Evolutionary conservation across 169 alveolate genomes (phyloP), one percentile per base, ranked within the genome.

Genomic region (Perkinsus olseni): DNA sequence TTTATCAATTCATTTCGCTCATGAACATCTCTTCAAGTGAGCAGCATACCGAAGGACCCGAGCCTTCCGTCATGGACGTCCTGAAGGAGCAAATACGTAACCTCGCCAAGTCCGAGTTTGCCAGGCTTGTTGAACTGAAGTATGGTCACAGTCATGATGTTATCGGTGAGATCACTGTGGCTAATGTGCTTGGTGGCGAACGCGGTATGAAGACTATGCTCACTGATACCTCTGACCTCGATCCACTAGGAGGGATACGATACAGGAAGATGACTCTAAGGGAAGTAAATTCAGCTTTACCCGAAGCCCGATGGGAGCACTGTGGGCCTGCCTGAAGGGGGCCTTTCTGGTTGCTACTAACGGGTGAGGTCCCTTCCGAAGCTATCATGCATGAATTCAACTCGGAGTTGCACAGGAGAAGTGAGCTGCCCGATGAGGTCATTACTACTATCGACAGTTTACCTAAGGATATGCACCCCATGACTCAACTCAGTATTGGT

Each of bases 281-380:
- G 82, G 97, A 98, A 94, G 92, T 97, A 40, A 94, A 96, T 92
- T 95, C 94, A 91, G 94, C 93, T n/a, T 93, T 98, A 39, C 99
- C 99, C 0, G 95, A 95, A 31, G 93, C 95, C 92, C 92, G 93
- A 48, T 97, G 96, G 37, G 96, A 96, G 39, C 95, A 95, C 62
- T 96, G 97, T 93, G 99, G 99, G 82, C 28, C 93, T 97, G 51
- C 98, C 99, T 34, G 99, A 98, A 95, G 98, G 98, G n/a, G 96
- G n/a, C n/a, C 97, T 92, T 95, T 98, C 51, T 98, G 99, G 99
- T 96, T 97, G 21, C 95, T 98, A 36, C 94, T 98, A 93, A 98
- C 99, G 36, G 99, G 99, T 95, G 95, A 93, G 93, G 93, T 62
- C 28, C 82, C 82, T 62, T 6, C 28, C 34, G 10, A 8, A 13